A percentile compares a stretch with the other conserved stretches of the same genome.
These are phyloP conservation scores for Coemansia sp. DNA, from an alignment of 192 early-diverging fungal genomes.

Conservation along the genomic window DNA sequence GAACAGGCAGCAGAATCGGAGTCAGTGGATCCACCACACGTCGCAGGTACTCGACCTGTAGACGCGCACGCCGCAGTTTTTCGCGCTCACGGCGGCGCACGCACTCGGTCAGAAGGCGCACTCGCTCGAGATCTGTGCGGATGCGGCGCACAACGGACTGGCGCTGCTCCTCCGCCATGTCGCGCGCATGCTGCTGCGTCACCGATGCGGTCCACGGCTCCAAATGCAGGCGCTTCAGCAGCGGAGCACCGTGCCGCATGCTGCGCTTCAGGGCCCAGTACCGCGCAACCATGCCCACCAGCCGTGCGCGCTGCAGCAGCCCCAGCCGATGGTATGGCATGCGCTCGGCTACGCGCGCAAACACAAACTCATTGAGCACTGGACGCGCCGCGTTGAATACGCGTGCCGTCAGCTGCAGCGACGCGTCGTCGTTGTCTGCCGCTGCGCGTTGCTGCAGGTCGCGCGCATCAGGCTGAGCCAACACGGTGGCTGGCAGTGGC, in stretches of 20 bases:
- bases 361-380: slow-evolving; percentile 43
- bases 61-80: slow-evolving; percentile 63
- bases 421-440: slow-evolving; percentile 15
- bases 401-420: slow-evolving; percentile 49
- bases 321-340: slow-evolving; percentile 2
- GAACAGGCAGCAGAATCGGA: slow-evolving; percentile 60
- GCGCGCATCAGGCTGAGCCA: slow-evolving; percentile 5
- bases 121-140: slow-evolving; percentile 85
- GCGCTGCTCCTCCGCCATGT: slow-evolving; percentile 71
- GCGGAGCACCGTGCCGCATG: slow-evolving; percentile 84
- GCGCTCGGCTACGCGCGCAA: not conserved
- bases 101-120: slow-evolving; percentile 76
- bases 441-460: slow-evolving; percentile 14
- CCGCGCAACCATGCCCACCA: slow-evolving; percentile 61
- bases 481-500: slow-evolving; percentile 8
- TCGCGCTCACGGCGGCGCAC: slow-evolving; percentile 72
- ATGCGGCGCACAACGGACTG: slow-evolving; percentile 59
- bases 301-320: slow-evolving; percentile 10
- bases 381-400: slow-evolving; percentile 43
- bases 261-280: slow-evolving; percentile 97
- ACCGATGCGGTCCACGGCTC: slow-evolving; percentile 95
- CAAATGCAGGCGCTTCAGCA: slow-evolving; percentile 92
- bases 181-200: slow-evolving; percentile 72
- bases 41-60: slow-evolving; percentile 68
- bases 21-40: slow-evolving; percentile 70